A percentile compares a stretch with the other conserved stretches of the same genome.
phyloP scores from a whole-genome alignment of 208 protist species.

The Entamoeba dispar region DNA sequence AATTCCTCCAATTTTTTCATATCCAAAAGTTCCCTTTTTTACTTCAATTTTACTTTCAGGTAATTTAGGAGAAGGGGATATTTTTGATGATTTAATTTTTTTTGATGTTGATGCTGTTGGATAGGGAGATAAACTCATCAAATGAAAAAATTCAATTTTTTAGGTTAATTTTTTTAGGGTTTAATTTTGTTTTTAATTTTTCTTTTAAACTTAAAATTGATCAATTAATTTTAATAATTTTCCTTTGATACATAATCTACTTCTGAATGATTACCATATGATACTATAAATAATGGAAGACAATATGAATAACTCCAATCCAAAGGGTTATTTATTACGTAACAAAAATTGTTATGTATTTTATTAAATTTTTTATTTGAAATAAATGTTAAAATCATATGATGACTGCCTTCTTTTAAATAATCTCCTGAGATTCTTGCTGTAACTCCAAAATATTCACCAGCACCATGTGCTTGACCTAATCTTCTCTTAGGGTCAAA shows the following conservation, averaged over 20 bases:
- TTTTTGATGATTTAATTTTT: no score
- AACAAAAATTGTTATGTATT: neutral
- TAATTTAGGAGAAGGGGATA: no score
- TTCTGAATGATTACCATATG: no score
- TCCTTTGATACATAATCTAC: no score
- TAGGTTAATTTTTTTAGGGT: no score
- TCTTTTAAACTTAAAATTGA: no score
- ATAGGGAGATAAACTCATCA: no score
- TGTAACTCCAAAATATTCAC: neutral
- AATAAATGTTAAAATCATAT: neutral
- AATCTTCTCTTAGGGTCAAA: neutral
- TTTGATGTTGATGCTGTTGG: no score
- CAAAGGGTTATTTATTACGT: neutral
- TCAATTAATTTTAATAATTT: no score
- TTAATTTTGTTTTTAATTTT: no score
- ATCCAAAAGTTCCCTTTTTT: constrained; percentile 32
- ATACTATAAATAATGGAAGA: neutral
- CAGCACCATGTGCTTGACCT: neutral
- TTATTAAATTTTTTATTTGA: neutral
- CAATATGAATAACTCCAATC: neutral
- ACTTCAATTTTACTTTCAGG: no score
- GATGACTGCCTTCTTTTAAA: neutral
- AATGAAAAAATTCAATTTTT: no score
- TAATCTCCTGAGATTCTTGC: neutral
- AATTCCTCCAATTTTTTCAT: constrained; percentile 93